These are phyloP conservation scores for Arctium minus DNA, from an alignment of 129 eudicot genomes.

Conservation along the genomic window DNA sequence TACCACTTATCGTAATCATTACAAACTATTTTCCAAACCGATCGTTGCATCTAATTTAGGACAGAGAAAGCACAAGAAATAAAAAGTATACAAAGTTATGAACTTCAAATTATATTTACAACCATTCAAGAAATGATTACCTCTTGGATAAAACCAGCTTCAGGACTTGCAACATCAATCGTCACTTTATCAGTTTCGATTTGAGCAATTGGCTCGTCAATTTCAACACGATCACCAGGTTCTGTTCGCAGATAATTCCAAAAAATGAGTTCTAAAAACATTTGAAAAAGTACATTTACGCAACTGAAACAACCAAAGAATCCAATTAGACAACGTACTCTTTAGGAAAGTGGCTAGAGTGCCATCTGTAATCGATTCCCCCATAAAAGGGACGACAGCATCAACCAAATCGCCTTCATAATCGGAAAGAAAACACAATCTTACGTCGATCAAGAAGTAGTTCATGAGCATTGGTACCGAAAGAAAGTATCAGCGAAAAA, in stretches of 20 bases:
- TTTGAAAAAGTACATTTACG: background rate
- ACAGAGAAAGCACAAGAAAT: background rate
- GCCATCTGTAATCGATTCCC: slow-evolving; percentile 92
- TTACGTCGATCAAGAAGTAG: background rate
- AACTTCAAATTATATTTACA: background rate
- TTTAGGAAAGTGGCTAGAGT: slow-evolving; percentile 83
- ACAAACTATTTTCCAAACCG: background rate
- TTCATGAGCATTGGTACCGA: background rate
- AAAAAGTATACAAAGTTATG: background rate
- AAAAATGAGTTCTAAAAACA: slow-evolving; percentile 4
- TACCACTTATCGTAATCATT: too few relatives aligned
- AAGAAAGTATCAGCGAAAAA: background rate
- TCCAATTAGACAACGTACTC: slow-evolving; percentile 41
- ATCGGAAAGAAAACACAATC: background rate
- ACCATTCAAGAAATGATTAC: slow-evolving; percentile 46
- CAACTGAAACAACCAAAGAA: background rate
- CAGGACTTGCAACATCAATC: slow-evolving; percentile 93
- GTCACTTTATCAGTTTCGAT: slow-evolving; percentile 97
- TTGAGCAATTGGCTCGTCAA: slow-evolving; percentile 97
- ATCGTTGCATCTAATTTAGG: background rate
- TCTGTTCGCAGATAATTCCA: slow-evolving; percentile 39
- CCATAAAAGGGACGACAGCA: slow-evolving; percentile 96
- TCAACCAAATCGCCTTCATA: slow-evolving; percentile 70
- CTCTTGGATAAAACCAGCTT: slow-evolving; percentile 87
- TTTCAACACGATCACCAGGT: slow-evolving; percentile 92